Evolutionary conservation across 1,284 basidiomycete genomes (phyloP).

Genomic region (Abortiporus biennis): DNA sequence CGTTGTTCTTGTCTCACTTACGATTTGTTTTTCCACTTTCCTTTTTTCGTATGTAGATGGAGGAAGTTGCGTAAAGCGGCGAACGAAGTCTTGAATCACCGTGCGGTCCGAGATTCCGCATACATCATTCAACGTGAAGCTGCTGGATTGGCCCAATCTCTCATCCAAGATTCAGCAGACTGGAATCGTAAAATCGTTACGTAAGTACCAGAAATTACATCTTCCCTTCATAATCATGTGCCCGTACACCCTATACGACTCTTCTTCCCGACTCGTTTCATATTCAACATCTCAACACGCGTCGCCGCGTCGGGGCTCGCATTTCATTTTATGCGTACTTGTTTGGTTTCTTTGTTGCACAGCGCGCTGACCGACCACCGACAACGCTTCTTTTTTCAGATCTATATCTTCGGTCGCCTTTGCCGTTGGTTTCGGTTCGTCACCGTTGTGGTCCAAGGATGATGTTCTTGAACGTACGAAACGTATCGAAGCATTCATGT

Average conservation of each 20-base stretch:
- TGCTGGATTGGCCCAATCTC: not conserved
- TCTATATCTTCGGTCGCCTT: constrained; percentile 2
- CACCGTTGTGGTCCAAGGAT: constrained; percentile 2
- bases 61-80: constrained; percentile 3
- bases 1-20: not conserved
- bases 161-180: not conserved
- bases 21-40: not conserved
- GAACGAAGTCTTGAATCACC: not conserved
- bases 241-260: not conserved
- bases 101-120: not conserved
- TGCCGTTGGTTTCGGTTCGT: constrained; percentile 4
- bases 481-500: constrained; percentile 4
- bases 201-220: not conserved
- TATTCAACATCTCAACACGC: too few relatives aligned
- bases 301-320: too few relatives aligned
- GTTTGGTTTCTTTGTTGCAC: too few relatives aligned
- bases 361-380: too few relatives aligned
- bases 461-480: constrained; percentile 6
- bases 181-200: constrained; percentile 5
- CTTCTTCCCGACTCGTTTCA: too few relatives aligned
- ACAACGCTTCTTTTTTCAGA: too few relatives aligned
- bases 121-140: constrained; percentile 4
- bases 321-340: too few relatives aligned
- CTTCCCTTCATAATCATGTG: not conserved
- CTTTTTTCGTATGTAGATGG: constrained; percentile 2